phyloP scores from a whole-genome alignment of 768 basidiomycete species.

The Boletus bicolor region DNA sequence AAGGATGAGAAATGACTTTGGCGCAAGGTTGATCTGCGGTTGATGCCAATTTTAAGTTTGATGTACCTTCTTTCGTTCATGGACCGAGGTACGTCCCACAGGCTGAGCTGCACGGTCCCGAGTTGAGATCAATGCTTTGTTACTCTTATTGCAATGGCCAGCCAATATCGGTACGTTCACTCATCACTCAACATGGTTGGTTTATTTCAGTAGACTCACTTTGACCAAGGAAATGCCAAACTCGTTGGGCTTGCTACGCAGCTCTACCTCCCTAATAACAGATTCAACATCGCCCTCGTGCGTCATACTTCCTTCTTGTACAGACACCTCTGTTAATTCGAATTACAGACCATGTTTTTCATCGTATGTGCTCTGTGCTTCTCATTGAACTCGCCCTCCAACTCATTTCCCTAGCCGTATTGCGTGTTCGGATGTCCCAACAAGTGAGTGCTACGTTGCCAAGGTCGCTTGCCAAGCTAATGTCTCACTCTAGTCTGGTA shows the following conservation, averaged over 20 bases:
- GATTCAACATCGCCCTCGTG: slow-evolving; percentile 67
- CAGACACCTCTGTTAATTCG: background rate
- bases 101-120: background rate
- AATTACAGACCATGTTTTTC: slow-evolving; percentile 62
- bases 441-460: slow-evolving; percentile 40
- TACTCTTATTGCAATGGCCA: slow-evolving; percentile 16
- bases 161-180: slow-evolving; percentile 51
- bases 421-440: slow-evolving; percentile 60
- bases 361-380: slow-evolving; percentile 43
- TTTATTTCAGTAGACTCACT: background rate
- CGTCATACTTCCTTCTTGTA: background rate
- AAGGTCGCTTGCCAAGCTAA: background rate
- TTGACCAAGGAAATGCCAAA: slow-evolving; percentile 52
- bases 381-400: background rate
- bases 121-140: background rate
- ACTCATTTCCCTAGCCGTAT: slow-evolving; percentile 19
- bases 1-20: slow-evolving; percentile 54
- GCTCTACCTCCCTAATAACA: slow-evolving; percentile 51
- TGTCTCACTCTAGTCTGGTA: slow-evolving; percentile 27
- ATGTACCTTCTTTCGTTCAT: slow-evolving; percentile 65
- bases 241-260: slow-evolving; percentile 58
- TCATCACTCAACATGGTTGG: background rate
- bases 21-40: slow-evolving; percentile 54
- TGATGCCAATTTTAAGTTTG: slow-evolving; percentile 56
- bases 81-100: slow-evolving; percentile 48